Conservation (phyloP, 768 basidiomycete species). For the Coprinopsis cinerea region DNA sequence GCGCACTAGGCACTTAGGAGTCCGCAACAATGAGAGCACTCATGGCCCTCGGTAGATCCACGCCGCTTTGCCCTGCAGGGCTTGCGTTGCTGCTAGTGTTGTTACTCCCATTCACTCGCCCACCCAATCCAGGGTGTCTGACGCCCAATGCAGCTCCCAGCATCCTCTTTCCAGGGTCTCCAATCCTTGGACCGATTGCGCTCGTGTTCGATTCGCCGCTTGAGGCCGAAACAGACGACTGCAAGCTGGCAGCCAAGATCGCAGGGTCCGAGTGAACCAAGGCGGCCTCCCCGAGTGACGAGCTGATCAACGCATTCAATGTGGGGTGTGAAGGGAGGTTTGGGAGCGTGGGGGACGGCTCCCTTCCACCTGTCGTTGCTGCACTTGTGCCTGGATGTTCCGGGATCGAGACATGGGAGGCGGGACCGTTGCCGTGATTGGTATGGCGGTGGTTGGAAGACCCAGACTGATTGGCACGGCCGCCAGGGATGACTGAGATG, state of each 20-base stretch:
- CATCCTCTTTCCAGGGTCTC: slow-evolving; percentile 87
- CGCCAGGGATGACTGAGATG: slow-evolving; percentile 54
- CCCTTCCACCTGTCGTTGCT: slow-evolving; percentile 40
- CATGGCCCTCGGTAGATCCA: slow-evolving; percentile 72
- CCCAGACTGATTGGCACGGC: slow-evolving; percentile 41
- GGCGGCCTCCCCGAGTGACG: slow-evolving; percentile 50
- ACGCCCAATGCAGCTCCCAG: slow-evolving; percentile 80
- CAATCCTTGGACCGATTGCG: slow-evolving; percentile 67
- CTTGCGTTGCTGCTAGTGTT: slow-evolving; percentile 29
- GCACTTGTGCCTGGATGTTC: slow-evolving; percentile 36
- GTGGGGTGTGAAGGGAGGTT: slow-evolving; percentile 79
- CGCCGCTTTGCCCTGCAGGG: slow-evolving; percentile 32
- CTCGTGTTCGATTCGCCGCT: slow-evolving; percentile 18
- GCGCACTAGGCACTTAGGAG: slow-evolving; percentile 26
- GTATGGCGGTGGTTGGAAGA: slow-evolving; percentile 20
- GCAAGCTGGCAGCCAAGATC: slow-evolving; percentile 54
- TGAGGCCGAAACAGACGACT: no score
- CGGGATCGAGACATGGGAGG: slow-evolving; percentile 46
- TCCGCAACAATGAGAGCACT: slow-evolving; percentile 69
- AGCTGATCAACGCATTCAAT: slow-evolving; percentile 77
- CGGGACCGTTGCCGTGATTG: slow-evolving; percentile 31
- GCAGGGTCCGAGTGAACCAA: slow-evolving; percentile 57
- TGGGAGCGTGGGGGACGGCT: slow-evolving; percentile 80
- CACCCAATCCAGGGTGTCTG: slow-evolving; percentile 69
- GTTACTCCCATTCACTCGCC: slow-evolving; percentile 42